Evolutionary conservation across 352 stramenopile species (phyloP), one percentile per base, ranked within the genome.

Genomic region (Phytopythium helicoides): DNA sequence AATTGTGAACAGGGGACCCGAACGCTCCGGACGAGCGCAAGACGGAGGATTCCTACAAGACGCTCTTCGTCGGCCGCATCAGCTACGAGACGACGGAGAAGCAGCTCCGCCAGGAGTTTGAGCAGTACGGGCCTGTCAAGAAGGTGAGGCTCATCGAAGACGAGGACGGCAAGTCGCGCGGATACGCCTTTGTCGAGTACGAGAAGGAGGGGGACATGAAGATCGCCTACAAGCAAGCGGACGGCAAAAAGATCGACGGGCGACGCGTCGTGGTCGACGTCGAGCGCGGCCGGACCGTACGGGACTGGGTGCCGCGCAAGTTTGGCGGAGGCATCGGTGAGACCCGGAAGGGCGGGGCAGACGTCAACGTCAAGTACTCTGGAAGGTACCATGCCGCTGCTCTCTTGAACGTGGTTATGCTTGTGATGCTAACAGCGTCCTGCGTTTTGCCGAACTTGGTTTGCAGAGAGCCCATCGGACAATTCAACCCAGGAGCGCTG

Each of bases 101-200:
- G 49, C 97, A 99, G 67, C 72, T 99, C 18, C 80, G 96, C 7
- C 77, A 97, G 34, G 95, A 99, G 66, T 98, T 99, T 44, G 94
- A 99, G 71, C 78, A 97, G 56, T 98, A 95, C 56, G 95, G 95
- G 1, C 71, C 87, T 0, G 85, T 98, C 35, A 89, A 94, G 57
- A 82, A 77, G n/a, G 73, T 98, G 34, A 69, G 85, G 8, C 63
- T 98, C 18, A 81, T 98, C 11, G 80, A 91, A 44, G 89, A 97
- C 49, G 56, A 73, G 31, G 70, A 92, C 35, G 91, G 87, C 45
- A 98, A 98, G 61, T 97, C 92, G 35, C 76, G 87, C 26, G 96
- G 97, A 38, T 98, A 98, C 72, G 96, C 81, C 9, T 99, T 99
- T 68, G 85, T 99, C n/a, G 97, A 99, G 74, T 99, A 98, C 68